Conservation (phyloP, 1,284 basidiomycete genomes). For the Inonotus hispidus region DNA sequence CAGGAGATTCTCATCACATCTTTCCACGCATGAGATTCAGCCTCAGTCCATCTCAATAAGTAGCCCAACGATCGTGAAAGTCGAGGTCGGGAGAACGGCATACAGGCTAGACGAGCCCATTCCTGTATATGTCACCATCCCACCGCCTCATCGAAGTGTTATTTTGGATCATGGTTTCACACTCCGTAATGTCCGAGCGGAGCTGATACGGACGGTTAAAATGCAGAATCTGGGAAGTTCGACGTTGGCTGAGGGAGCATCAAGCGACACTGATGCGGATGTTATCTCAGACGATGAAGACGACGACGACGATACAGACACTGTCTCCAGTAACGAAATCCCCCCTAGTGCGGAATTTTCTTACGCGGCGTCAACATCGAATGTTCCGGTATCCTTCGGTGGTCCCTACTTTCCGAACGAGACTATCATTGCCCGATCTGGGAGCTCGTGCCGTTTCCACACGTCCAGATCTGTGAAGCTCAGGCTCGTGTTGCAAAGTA, state of each 20-base stretch:
- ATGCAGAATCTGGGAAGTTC: constrained; percentile 35
- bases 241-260: constrained; percentile 23
- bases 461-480: constrained; percentile 58
- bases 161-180: constrained; percentile 62
- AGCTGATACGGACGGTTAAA: constrained; percentile 60
- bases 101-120: constrained; percentile 66
- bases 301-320: constrained; percentile 10
- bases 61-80: constrained; percentile 59
- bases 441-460: constrained; percentile 76
- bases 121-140: constrained; percentile 72
- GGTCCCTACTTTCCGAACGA: constrained; percentile 35
- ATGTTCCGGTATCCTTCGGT: background rate
- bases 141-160: constrained; percentile 57
- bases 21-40: constrained; percentile 43
- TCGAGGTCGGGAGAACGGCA: constrained; percentile 63
- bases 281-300: background rate
- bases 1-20: constrained; percentile 64
- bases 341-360: constrained; percentile 18
- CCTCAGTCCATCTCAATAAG: constrained; percentile 54
- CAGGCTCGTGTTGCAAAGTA: constrained; percentile 65
- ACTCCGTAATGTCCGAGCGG: constrained; percentile 67
- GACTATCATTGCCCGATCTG: constrained; percentile 62
- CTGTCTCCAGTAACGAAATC: constrained; percentile 6
- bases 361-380: background rate
- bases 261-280: constrained; percentile 23